Evolutionary conservation across 225 moss, liverwort and hornwort species (phyloP), one percentile per base, ranked within the genome.

Genomic region (Thuidium tamariscinum): DNA sequence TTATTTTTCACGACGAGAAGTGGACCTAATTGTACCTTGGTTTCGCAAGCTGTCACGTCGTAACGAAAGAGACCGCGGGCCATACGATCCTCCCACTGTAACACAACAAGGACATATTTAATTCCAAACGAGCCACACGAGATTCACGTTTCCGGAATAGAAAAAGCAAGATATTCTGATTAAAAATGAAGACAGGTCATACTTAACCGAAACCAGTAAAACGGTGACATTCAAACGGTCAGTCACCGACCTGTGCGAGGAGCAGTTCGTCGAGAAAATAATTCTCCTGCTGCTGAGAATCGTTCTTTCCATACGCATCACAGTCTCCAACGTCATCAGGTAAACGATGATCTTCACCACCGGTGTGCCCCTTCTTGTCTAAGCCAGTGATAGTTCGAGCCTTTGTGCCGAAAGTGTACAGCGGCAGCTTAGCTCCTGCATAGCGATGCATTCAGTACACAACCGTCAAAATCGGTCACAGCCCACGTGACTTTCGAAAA

Each of bases 11-110:
- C 48, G 12, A 18, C n/a, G 29, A 78, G 52, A 21, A 55, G 22
- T 19, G 77, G 55, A 19, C 20, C 30, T 13, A 14, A 21, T 46
- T 30, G 13, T 89, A 97, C 98, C 93, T 94, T 96, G 4, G 95
- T 98, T 80, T 98, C 94, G 81, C 96, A 97, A 14, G 94, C 90
- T 36, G 98, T 95, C 63, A 98, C 98, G 49, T 97, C 96, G 68
- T 98, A 98, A 54, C 96, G 95, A 76, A 98, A 98, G 22, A 98
- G 95, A 13, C 94, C 96, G 29, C 91, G 89, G 29, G 48, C 89
- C 88, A 89, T 88, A 25, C 98, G 90, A 78, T 94, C 95, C 87
- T 94, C 94, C 98, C 98, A 98, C 98, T 98, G 92, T 56, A 79
- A 7, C 85, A 62, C n/a, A 27, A 57, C 18, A 48, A 48, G 41